These are phyloP conservation scores for Fragosphaeria purpurea DNA, from an alignment of 2,329 filamentous ascomycete species.

Conservation along the genomic window DNA sequence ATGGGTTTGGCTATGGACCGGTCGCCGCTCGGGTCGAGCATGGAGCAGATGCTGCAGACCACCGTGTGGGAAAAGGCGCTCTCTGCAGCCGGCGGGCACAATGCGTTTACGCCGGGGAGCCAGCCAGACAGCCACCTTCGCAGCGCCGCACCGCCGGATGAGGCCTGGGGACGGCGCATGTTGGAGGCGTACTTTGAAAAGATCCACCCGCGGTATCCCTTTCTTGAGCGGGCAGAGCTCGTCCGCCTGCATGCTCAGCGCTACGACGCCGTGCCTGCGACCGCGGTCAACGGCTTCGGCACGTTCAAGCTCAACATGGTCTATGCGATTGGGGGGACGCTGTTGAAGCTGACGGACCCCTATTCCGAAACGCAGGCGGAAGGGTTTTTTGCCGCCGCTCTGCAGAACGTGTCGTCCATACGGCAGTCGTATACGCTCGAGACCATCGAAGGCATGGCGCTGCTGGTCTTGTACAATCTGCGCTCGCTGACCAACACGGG, in stretches of 20 bases:
- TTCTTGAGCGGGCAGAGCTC: conserved; percentile 34
- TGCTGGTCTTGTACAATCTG: conserved; percentile 40
- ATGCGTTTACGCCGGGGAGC: not conserved
- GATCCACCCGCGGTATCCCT: conserved; percentile 36
- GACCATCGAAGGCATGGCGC: conserved; percentile 41
- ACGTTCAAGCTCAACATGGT: conserved; percentile 41
- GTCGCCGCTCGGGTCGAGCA: not conserved
- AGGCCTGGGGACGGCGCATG: conserved; percentile 1
- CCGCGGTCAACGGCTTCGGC: conserved; percentile 26
- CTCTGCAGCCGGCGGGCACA: not conserved
- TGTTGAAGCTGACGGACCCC: conserved; percentile 36
- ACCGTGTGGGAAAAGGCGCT: conserved; percentile 44
- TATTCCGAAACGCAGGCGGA: conserved; percentile 15
- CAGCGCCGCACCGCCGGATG: not conserved
- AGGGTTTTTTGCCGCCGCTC: conserved; percentile 37
- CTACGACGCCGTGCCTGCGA: conserved; percentile 19
- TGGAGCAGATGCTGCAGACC: conserved; percentile 43
- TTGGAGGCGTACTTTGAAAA: conserved; percentile 14
- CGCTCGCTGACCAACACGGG: conserved; percentile 38
- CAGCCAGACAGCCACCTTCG: not conserved
- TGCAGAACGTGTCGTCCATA: conserved; percentile 38
- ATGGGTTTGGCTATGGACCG: too few relatives aligned
- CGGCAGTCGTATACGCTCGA: conserved; percentile 37
- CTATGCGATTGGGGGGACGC: conserved; percentile 40
- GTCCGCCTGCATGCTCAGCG: conserved; percentile 30